Base-by-base conservation (phyloP, 2,329 filamentous ascomycete genomes). In the Onygenales sp. region DNA sequence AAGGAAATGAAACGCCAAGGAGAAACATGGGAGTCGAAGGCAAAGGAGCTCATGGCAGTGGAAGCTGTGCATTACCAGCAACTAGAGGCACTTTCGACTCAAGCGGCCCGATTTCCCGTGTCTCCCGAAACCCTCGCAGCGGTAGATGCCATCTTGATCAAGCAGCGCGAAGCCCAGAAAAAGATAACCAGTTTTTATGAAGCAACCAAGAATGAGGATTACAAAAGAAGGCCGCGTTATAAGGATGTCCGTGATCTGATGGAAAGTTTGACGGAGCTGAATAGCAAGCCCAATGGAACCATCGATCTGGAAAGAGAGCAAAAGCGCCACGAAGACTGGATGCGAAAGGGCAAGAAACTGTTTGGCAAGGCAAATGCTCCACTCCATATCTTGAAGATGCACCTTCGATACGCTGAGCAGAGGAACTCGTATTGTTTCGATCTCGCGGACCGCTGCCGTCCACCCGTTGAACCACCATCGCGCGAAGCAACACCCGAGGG, bases 291-390 rank as follows among this genome's bases (percentile, higher is more conserved):
- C 0, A 82, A 81, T 42, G 93, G 93, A 2, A 95, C 92, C 0
- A 80, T 94, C 36, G 93, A 98, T 63, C 80, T 98, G 4, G 93
- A 98, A 65, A 91, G 89, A 58, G 90, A 97, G 67, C 87, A 93
- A 59, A 95, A 93, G 66, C 84, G 88, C 6, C 93, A 97, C 60
- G 93, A 98, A 67, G 93, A 98, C 68, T 98, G 93, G 93, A 98
- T 98, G 92, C 82, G 93, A 34, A 89, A 89, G 63, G 93, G 93
- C 49, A 98, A 98, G 74, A 96, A 96, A 68, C 74, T 98, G 0
- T 98, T 98, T 65, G 93, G 93, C 51, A 98, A 98, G 70, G 93
- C 93, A 1, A 98, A 98, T 66, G 93, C 93, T 1, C 93, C 93
- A 1, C 76, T 98, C 10, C 93, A 98, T 68, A 98, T 98, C 58